Evolutionary conservation across 306 rosid genomes (phyloP).

Genomic region (Psophocarpus tetragonolobus): DNA sequence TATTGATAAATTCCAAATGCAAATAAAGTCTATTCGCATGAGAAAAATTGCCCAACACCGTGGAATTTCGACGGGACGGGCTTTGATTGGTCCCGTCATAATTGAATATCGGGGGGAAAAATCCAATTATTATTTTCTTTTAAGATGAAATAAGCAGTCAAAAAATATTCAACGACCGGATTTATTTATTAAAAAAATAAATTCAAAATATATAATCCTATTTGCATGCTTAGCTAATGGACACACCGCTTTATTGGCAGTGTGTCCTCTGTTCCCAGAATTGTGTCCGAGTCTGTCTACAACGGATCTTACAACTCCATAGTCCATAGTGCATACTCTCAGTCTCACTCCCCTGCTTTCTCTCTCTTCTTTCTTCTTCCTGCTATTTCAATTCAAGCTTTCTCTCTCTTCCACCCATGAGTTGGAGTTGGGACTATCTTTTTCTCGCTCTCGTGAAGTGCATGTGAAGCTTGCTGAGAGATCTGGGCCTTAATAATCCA

Average conservation of each 20-base stretch:
- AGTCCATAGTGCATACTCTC: no score
- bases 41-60: constrained; percentile 9
- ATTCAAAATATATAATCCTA: background rate
- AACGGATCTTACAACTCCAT: constrained; percentile 68
- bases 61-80: constrained; percentile 42
- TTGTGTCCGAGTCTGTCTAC: constrained; percentile 47
- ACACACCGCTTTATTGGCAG: constrained; percentile 68
- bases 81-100: constrained; percentile 28
- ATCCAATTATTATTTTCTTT: constrained; percentile 25
- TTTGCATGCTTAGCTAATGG: constrained; percentile 68
- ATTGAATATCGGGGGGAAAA: constrained; percentile 22
- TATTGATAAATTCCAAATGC: background rate
- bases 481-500: constrained; percentile 66
- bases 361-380: background rate
- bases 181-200: background rate
- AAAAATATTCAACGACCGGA: constrained; percentile 14
- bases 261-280: constrained; percentile 51
- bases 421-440: constrained; percentile 42
- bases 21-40: background rate
- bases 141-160: constrained; percentile 5
- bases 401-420: constrained; percentile 26
- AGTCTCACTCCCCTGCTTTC: background rate
- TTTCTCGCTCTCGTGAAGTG: constrained; percentile 72
- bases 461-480: constrained; percentile 81
- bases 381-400: constrained; percentile 25